Evolutionary conservation across 2,329 filamentous ascomycete species (phyloP), one percentile per base, ranked within the genome.

Genomic region (Fusarium nelsonii): DNA sequence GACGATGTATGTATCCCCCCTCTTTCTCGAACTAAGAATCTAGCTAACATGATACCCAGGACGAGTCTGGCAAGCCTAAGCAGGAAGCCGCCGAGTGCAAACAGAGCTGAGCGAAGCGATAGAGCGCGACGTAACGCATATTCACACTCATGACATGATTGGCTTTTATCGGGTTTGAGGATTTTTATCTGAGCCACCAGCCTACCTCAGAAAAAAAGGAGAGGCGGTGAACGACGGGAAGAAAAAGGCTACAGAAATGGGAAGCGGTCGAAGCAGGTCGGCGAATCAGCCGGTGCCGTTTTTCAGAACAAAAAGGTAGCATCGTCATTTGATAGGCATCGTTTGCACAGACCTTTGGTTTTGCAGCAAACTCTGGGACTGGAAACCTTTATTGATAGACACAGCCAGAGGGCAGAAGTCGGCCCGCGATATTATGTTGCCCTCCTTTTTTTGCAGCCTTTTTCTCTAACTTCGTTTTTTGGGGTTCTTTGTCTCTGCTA

Each of bases 11-110:
- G 86, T 74, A 49, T 32, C 8, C 9, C 26, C 28, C 16, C 39
- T 10, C 18, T 8, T n/a, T 8, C 37, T 15, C n/a, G 15, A 51
- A 14, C 32, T 18, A 4, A 10, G 23, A 16, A 18, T 15, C 16
- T 45, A 52, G 40, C 66, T 74, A 61, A 72, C 64, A 20, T 6
- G 34, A 69, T 58, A 68, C 58, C 11, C 73, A 97, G 93, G 92
- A 97, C 78, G 93, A 94, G 78, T 89, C 89, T 70, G 90, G 91
- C 74, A 97, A 95, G 87, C 93, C 94, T 62, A 97, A 97, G 87
- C 93, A 96, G 84, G 93, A 97, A 83, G 90, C 93, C 73, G 92
- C 94, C 73, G 94, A 97, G 85, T 97, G 94, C 90, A 97, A 97
- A 87, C 93, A 97, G 84, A 97, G 92, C 84, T 97, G 88, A 86